Base-by-base conservation (phyloP, 306 rosid genomes). In the Cicer judaicum region DNA sequence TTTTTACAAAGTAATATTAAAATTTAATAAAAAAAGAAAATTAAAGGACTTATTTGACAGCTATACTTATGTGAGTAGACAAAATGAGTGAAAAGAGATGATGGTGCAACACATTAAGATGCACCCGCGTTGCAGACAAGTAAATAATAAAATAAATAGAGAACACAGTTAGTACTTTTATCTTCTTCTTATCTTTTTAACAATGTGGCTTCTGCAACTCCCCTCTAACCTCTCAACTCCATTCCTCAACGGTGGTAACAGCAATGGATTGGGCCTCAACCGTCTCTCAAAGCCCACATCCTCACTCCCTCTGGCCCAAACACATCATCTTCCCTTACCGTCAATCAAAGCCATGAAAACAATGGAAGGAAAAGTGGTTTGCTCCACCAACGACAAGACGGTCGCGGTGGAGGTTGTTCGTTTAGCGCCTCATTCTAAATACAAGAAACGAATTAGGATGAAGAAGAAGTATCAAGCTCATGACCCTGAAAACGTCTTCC, bases 381-480 rank as follows among this genome's bases (percentile, higher is more conserved):
- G 96, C 72, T 66, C 89, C 67, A 80, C 87, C 50, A 90, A 1
- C 81, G 96, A 92, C 85, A 94, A 92, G 80, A 94, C 99, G 7
- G 87, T 92, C 19, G 85, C 96, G 12, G 99, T 94, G 5, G 96
- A 94, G 69, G 99, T 94, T 21, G 88, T 87, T 0, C 90, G 97
- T 1, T 59, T 94, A 15, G 96, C 98, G 7, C 90, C 95, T 40
- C 98, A 94, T 81, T 93, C 96, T 0, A 92, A 94, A 80, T 94
- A 94, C 92, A 92, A 94, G 85, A 85, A 91, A 65, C 86, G 97
- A 38, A 80, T 92, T 9, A 90, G 90, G 91, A 90, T 76, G 88
- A 92, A 87, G 98, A 94, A 94, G 92, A 94, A 92, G 97, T 94
- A 86, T 75, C 99, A 94, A 73, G 93, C 96, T 49, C 99, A 94